Conservation (phyloP, 768 basidiomycete species). For the Podaxis carcinomalis region DNA sequence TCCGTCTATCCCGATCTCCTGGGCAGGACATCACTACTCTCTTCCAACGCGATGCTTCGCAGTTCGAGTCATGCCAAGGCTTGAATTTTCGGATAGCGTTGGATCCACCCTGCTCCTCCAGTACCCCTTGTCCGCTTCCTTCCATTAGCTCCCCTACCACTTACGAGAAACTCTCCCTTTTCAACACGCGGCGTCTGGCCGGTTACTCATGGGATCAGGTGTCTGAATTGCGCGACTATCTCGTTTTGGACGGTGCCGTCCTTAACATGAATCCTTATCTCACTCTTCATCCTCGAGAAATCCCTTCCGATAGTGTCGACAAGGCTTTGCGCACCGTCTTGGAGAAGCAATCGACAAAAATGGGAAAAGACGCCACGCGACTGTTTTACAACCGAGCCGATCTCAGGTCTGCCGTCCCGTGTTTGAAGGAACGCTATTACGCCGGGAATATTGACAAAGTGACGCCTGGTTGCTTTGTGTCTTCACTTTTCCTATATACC, state of each 20-base stretch:
- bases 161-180: slow-evolving; percentile 55
- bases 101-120: slow-evolving; percentile 65
- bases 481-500: slow-evolving; percentile 82
- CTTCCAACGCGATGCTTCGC: slow-evolving; percentile 67
- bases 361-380: slow-evolving; percentile 88
- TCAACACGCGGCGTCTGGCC: slow-evolving; percentile 61
- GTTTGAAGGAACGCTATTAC: slow-evolving; percentile 80
- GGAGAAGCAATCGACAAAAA: slow-evolving; percentile 35
- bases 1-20: slow-evolving; percentile 46
- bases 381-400: slow-evolving; percentile 72
- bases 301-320: slow-evolving; percentile 78
- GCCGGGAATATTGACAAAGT: slow-evolving; percentile 97
- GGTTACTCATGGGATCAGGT: slow-evolving; percentile 95
- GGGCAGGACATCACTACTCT: slow-evolving; percentile 90
- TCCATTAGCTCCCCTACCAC: slow-evolving; percentile 53
- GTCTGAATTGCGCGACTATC: slow-evolving; percentile 59
- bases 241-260: slow-evolving; percentile 92
- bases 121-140: slow-evolving; percentile 64
- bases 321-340: slow-evolving; percentile 75
- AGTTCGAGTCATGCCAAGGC: slow-evolving; percentile 62
- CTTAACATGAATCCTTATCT: slow-evolving; percentile 92
- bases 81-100: slow-evolving; percentile 64
- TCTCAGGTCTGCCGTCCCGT: slow-evolving; percentile 67
- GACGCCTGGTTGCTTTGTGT: slow-evolving; percentile 92
- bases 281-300: slow-evolving; percentile 57